Percentiles rank a stretch among this genome's conserved stretches.
These are phyloP conservation scores for Diutina pseudorugosa DNA, from an alignment of 1,139 yeast species.

Conservation along the genomic window DNA sequence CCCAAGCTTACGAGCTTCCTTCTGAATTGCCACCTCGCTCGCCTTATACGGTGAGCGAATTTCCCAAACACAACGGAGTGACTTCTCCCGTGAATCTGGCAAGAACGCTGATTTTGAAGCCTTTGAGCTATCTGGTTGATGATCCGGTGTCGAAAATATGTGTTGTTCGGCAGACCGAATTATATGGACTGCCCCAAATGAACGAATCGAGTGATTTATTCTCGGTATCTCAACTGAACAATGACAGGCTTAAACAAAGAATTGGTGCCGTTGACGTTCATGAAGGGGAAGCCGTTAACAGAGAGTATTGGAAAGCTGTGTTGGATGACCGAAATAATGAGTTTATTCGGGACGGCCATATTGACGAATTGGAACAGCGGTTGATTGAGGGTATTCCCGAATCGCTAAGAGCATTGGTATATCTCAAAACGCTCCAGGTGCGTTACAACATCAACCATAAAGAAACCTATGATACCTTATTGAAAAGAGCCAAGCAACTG, in stretches of 20 bases:
- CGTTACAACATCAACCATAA: conserved; percentile 20
- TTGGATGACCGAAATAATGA: conserved; percentile 14
- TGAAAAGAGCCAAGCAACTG: conserved; percentile 17
- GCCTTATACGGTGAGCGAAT: not conserved
- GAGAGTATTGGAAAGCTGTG: conserved; percentile 15
- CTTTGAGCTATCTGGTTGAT: not conserved
- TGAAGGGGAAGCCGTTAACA: not conserved
- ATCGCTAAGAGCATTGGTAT: conserved; percentile 18
- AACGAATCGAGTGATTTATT: not conserved
- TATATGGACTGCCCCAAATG: conserved; percentile 1
- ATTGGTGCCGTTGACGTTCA: not conserved
- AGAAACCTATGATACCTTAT: conserved; percentile 16
- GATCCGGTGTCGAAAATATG: conserved; percentile 1
- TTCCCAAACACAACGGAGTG: not conserved
- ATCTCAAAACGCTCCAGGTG: conserved; percentile 23
- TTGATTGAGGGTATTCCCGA: conserved; percentile 24
- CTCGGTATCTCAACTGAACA: not conserved
- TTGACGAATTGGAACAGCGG: conserved; percentile 16
- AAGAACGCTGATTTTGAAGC: not conserved
- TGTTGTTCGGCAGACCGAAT: conserved; percentile 2
- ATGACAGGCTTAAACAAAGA: not conserved
- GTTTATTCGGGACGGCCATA: conserved; percentile 11
- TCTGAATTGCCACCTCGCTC: not conserved
- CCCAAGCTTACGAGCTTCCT: not conserved
- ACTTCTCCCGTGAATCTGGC: not conserved